These are phyloP conservation scores for Chloromonas sp. DNA, from an alignment of 163 green algal species.

Conservation along the genomic window DNA sequence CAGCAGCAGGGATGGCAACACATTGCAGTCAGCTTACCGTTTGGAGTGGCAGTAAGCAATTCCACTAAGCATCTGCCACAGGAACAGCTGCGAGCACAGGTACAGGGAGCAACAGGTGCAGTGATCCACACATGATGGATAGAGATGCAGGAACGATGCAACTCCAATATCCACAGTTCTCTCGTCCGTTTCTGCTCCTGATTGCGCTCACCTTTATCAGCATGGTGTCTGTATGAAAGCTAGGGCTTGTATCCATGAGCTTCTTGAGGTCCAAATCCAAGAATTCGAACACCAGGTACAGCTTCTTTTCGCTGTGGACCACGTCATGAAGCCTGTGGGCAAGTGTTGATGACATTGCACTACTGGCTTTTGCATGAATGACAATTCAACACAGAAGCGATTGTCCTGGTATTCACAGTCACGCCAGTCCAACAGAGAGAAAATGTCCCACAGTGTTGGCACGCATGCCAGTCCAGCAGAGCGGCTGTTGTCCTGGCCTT, in stretches of 20 bases:
- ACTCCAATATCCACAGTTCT: no score
- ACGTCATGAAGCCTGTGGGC: conserved; percentile 73
- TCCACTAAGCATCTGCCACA: conserved; percentile 91
- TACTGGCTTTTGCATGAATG: no score
- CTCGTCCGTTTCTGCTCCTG: no score
- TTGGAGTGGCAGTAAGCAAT: conserved; percentile 87
- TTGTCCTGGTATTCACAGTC: background rate
- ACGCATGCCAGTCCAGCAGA: no score
- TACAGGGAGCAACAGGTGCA: background rate
- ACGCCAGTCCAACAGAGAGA: background rate
- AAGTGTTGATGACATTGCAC: background rate
- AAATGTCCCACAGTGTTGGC: background rate
- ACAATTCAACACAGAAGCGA: background rate
- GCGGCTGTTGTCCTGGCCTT: no score
- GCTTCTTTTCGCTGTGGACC: conserved; percentile 64
- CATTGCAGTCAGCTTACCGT: conserved; percentile 20
- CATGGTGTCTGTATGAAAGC: conserved; percentile 44
- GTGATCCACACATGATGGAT: no score
- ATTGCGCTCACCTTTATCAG: conserved; percentile 62
- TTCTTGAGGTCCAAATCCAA: conserved; percentile 97
- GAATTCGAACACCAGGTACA: conserved; percentile 98
- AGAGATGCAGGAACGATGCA: no score
- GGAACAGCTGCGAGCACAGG: conserved; percentile 62
- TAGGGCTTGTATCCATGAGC: conserved; percentile 78
- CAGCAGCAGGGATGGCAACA: background rate